Base-by-base conservation (phyloP, 2,329 filamentous ascomycete genomes). In the Corinectria fuckeliana region DNA sequence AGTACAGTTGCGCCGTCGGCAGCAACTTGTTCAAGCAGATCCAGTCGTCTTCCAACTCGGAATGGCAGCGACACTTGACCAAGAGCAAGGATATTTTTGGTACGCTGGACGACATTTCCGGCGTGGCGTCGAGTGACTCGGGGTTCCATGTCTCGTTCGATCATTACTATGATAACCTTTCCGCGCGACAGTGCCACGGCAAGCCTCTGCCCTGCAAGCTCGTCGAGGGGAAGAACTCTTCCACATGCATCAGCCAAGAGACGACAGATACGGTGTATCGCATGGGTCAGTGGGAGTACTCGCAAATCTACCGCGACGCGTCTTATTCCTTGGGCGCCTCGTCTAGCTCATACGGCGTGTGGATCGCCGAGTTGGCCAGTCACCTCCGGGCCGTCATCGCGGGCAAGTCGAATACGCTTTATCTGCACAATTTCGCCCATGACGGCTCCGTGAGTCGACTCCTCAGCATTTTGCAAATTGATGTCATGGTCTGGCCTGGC, bases 161-260 rank as follows among this genome's bases (percentile, higher is more conserved):
- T 71, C 91, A 93, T 74, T 95, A 95, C 77, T 95, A 88, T 69
- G 92, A 95, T 73, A 95, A 93, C 69, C 82, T 95, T 1, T 92
- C 90, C 0, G 88, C 91, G 0, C 83, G 91, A 0, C 88, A 92
- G 71, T 95, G 91, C 73, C 91, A 95, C 71, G 78, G 75, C 16
- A 91, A 90, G 69, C 85, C 90, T 0, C 78, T 93, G 0, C 91
- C 91, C 0, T 94, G 91, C 76, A 85, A 83, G 62, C 73, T 83
- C 6, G 75, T 81, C 16, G 63, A 74, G 57, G 76, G 75, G 63
- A 67, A 68, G 53, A 81, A 81, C 61, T 80, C 82, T 52, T 77
- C 76, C 0, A 75, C 77, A 0, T 94, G 91, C 70, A 78, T 93
- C 38, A 83, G 83, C 3, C 86, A 87, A 66, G 74, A 77, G 0